These are phyloP conservation scores for Blastomyces parvus DNA, from an alignment of 2,329 filamentous ascomycete species.

Conservation along the genomic window DNA sequence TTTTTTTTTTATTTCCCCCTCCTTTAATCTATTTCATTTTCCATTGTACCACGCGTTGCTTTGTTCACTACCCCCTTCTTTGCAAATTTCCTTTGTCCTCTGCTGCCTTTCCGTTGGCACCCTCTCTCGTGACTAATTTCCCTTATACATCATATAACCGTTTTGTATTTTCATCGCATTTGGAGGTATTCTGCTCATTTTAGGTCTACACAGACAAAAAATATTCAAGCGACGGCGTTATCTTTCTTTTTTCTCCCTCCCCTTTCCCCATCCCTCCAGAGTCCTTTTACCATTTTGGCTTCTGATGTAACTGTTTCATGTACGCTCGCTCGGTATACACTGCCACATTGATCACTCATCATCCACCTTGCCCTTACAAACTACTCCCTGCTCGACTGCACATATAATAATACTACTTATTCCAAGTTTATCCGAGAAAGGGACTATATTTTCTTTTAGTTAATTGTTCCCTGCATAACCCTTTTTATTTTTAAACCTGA, in stretches of 20 bases:
- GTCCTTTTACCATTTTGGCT: background rate
- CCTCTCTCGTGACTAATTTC: background rate
- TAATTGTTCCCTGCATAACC: background rate
- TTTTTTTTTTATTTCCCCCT: background rate
- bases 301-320: conserved; percentile 6
- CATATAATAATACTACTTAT: background rate
- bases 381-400: too few relatives aligned
- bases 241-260: background rate
- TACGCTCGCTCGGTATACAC: background rate
- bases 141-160: background rate
- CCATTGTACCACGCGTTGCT: background rate
- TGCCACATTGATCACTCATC: background rate
- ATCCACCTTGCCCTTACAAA: too few relatives aligned
- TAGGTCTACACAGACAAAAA: background rate
- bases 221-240: conserved; percentile 5
- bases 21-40: background rate
- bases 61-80: background rate
- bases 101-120: background rate
- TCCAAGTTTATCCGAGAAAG: background rate
- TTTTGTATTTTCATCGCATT: background rate
- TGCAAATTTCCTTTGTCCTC: background rate
- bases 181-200: conserved; percentile 2
- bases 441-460: background rate
- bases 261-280: background rate
- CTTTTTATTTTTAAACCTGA: background rate